A percentile compares a stretch with the other conserved stretches of the same genome.
Conservation (phyloP, 768 basidiomycete genomes). For the Hygrocybe punicea region DNA sequence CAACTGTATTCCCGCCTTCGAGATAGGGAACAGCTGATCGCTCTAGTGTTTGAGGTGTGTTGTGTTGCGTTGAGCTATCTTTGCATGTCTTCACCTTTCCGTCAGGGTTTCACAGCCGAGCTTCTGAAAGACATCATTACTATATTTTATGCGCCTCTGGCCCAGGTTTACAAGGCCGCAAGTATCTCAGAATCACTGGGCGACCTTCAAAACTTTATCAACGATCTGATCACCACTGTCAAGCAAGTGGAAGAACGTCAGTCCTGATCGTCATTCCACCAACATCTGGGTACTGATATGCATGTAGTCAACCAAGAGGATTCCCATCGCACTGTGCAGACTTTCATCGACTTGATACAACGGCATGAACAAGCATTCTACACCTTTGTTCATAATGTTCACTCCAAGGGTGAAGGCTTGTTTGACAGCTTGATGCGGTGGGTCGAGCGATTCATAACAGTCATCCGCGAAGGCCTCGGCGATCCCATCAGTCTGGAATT, state of each 20-base stretch:
- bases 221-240: slow-evolving; percentile 91
- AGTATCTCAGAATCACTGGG: slow-evolving; percentile 91
- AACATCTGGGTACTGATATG: slow-evolving; percentile 4
- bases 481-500: slow-evolving; percentile 78
- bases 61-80: not conserved
- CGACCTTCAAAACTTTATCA: slow-evolving; percentile 91
- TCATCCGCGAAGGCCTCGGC: slow-evolving; percentile 86
- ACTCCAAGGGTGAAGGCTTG: slow-evolving; percentile 90
- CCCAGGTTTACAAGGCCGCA: slow-evolving; percentile 95
- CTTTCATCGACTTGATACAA: slow-evolving; percentile 88
- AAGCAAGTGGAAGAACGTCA: slow-evolving; percentile 86
- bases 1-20: slow-evolving; percentile 74
- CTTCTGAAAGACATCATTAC: slow-evolving; percentile 97
- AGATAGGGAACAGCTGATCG: slow-evolving; percentile 90
- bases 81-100: not conserved
- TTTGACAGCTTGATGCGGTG: slow-evolving; percentile 94
- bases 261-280: slow-evolving; percentile 26
- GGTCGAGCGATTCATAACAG: slow-evolving; percentile 92
- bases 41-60: slow-evolving; percentile 87
- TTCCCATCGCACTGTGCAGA: slow-evolving; percentile 81
- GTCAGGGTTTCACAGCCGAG: slow-evolving; percentile 88
- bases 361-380: slow-evolving; percentile 97
- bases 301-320: slow-evolving; percentile 74
- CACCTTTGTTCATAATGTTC: slow-evolving; percentile 96
- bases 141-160: slow-evolving; percentile 95